These are phyloP conservation scores for Eimeria maxima DNA, from an alignment of 169 alveolate genomes.

Conservation along the genomic window DNA sequence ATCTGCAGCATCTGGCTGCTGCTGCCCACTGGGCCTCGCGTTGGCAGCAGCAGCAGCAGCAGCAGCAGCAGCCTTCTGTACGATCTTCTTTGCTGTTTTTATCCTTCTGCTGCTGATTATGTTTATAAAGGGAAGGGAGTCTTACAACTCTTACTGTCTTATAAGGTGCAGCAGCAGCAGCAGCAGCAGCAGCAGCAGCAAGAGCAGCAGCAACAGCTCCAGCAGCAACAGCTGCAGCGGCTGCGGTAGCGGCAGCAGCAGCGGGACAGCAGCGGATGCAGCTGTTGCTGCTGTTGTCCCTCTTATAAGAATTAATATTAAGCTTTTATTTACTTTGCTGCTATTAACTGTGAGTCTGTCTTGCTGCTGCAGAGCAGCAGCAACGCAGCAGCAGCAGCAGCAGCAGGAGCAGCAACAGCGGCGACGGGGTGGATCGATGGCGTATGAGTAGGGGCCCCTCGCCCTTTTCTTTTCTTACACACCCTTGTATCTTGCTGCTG, in stretches of 20 bases:
- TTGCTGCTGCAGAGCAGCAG: background rate
- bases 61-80: background rate
- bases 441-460: background rate
- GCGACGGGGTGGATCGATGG: background rate
- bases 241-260: too few relatives aligned
- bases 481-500: too few relatives aligned
- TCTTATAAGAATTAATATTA: too few relatives aligned
- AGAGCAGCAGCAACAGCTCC: background rate
- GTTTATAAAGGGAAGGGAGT: too few relatives aligned
- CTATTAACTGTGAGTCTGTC: background rate
- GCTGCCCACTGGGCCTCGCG: constrained; percentile 30
- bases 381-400: constrained; percentile 22
- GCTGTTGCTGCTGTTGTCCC: constrained; percentile 5
- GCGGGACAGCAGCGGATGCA: background rate
- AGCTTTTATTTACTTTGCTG: background rate
- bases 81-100: background rate
- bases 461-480: background rate
- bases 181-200: too few relatives aligned
- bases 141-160: too few relatives aligned
- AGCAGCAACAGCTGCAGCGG: too few relatives aligned
- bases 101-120: too few relatives aligned
- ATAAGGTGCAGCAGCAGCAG: too few relatives aligned
- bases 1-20: background rate
- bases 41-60: background rate
- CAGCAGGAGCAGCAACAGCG: background rate